phyloP scores from a whole-genome alignment of 176 grass and related monocot genomes.

The Chrysopogon serrulatus region DNA sequence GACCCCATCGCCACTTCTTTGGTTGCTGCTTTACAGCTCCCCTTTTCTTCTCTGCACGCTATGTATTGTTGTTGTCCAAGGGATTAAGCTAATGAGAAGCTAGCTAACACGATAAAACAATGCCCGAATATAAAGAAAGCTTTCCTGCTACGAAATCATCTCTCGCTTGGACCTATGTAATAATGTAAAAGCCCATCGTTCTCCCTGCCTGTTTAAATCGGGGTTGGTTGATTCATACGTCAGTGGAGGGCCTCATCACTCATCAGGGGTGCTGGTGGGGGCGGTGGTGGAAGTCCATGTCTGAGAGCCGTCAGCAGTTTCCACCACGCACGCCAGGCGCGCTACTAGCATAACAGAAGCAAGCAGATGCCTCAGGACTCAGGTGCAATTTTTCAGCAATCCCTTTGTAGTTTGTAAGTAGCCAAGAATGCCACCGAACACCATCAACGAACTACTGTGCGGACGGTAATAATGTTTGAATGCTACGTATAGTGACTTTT shows the following conservation, averaged over 20 bases:
- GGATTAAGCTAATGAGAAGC: neutral
- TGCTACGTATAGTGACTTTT: too few relatives aligned
- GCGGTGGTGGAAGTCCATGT: neutral
- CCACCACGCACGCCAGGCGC: too few relatives aligned
- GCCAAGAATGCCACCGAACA: too few relatives aligned
- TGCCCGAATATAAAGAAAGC: neutral
- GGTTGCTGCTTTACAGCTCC: neutral
- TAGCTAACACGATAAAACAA: neutral
- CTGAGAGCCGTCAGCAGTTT: neutral
- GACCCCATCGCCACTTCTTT: constrained; percentile 11
- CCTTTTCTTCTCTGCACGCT: neutral
- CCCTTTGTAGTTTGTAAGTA: too few relatives aligned
- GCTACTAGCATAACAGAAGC: too few relatives aligned
- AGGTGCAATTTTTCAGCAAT: too few relatives aligned
- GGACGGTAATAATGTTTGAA: too few relatives aligned
- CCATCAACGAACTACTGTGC: too few relatives aligned
- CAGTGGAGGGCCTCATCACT: too few relatives aligned
- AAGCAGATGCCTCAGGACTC: too few relatives aligned
- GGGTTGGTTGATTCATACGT: neutral
- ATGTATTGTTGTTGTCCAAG: neutral
- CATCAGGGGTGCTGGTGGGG: too few relatives aligned
- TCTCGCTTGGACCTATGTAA: neutral
- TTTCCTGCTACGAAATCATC: neutral
- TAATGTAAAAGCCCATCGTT: neutral
- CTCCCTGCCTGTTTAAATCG: neutral